Percentiles rank a stretch among this genome's conserved stretches.
Conservation (phyloP, 345 rosid species). For the Arabis hirsuta region DNA sequence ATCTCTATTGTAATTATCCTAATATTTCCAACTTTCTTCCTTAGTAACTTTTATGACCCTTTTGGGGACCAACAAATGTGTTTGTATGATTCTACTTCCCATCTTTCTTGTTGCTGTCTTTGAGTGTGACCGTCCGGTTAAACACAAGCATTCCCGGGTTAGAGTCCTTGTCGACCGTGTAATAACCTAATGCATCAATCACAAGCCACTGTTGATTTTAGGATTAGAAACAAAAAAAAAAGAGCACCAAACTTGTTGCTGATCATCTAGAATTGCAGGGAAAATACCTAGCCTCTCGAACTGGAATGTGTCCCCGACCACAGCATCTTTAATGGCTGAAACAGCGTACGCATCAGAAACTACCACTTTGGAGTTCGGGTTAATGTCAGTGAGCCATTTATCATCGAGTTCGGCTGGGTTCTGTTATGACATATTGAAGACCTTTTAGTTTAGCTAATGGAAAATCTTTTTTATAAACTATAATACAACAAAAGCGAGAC, state of each 20-base stretch:
- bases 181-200: conserved; percentile 63
- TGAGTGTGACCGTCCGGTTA: conserved; percentile 82
- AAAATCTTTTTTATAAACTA: too few species aligned
- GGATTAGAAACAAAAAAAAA: background rate
- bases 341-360: conserved; percentile 66
- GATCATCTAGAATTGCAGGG: background rate
- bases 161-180: conserved; percentile 74
- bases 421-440: conserved; percentile 45
- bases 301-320: conserved; percentile 73
- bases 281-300: conserved; percentile 86
- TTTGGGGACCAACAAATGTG: conserved; percentile 4
- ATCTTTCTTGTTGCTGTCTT: conserved; percentile 56
- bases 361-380: conserved; percentile 66
- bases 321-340: conserved; percentile 61
- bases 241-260: background rate
- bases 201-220: conserved; percentile 17
- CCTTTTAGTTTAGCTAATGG: background rate
- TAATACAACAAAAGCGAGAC: conserved; percentile 1
- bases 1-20: too few species aligned
- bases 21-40: too few species aligned
- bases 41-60: too few species aligned
- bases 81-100: conserved; percentile 48
- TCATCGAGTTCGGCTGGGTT: conserved; percentile 74
- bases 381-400: conserved; percentile 88
- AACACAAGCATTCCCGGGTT: conserved; percentile 72